Evolutionary conservation across 768 basidiomycete genomes (phyloP).

Genomic region (Russula sp.): DNA sequence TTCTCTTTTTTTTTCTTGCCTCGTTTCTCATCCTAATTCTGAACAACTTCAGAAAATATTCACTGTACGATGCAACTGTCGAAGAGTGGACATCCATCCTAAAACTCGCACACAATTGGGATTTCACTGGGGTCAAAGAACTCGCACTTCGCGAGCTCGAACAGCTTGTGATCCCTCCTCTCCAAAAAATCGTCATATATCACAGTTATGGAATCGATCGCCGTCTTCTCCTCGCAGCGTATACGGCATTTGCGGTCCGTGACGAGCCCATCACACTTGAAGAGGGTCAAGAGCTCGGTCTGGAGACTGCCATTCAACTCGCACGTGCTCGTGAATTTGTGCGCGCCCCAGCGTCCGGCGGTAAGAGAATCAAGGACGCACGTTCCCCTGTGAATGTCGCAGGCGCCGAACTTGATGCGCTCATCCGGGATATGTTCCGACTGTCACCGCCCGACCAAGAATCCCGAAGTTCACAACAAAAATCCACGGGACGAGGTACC

Average conservation of each 20-base stretch:
- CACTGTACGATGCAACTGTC: conserved; percentile 49
- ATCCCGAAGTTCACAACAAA: not conserved
- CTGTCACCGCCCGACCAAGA: not conserved
- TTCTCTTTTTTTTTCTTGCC: not conserved
- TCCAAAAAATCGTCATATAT: conserved; percentile 58
- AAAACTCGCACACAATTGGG: conserved; percentile 53
- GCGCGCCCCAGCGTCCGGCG: not conserved
- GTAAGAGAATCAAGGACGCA: not conserved
- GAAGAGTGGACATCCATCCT: conserved; percentile 58
- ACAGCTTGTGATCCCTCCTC: conserved; percentile 43
- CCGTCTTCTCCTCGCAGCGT: conserved; percentile 51
- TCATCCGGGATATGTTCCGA: conserved; percentile 26
- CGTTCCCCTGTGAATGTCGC: conserved; percentile 4
- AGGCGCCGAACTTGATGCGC: conserved; percentile 18
- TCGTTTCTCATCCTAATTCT: not conserved
- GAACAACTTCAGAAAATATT: conserved; percentile 46
- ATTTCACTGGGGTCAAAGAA: conserved; percentile 48
- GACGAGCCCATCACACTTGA: conserved; percentile 49
- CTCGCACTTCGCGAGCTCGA: conserved; percentile 56
- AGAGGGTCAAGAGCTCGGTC: conserved; percentile 58
- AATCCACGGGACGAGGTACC: not conserved
- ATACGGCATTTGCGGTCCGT: conserved; percentile 51
- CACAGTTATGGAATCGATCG: conserved; percentile 51
- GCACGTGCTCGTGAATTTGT: conserved; percentile 51
- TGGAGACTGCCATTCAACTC: conserved; percentile 53